Conservation (phyloP, 75 land plant genomes). For the Pseudotsuga menziesii region DNA sequence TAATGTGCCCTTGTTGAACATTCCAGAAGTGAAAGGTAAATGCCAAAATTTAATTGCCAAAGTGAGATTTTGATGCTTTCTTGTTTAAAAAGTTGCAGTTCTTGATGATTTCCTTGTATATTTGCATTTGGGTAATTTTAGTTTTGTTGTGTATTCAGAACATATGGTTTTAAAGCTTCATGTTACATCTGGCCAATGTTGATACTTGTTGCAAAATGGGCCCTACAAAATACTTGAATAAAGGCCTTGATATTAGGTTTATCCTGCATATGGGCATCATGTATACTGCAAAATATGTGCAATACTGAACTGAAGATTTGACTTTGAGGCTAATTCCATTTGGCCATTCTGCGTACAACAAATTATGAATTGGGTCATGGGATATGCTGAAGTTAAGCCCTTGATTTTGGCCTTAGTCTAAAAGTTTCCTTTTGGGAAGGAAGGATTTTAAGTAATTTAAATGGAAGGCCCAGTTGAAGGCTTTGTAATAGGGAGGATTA, state of each 20-base stretch:
- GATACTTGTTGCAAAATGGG: neutral
- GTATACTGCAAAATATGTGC: too few species aligned
- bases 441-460: neutral
- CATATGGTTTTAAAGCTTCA: neutral
- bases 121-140: neutral
- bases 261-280: neutral
- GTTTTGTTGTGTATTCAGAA: neutral
- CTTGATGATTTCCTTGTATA: neutral
- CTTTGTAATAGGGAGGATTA: conserved; percentile 21
- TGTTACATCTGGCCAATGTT: neutral
- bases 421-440: neutral
- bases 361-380: neutral
- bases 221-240: neutral
- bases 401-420: neutral
- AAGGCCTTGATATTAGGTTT: neutral
- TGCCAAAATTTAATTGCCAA: too few species aligned
- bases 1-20: too few species aligned
- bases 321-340: too few species aligned
- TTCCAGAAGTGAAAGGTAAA: too few species aligned
- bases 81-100: neutral
- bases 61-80: neutral
- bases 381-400: neutral
- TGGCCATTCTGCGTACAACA: neutral
- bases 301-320: too few species aligned
- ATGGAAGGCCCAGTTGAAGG: conserved; percentile 5